Evolutionary conservation across 2,329 filamentous ascomycete species (phyloP).

Genomic region (Tolypocladium pustulatum): DNA sequence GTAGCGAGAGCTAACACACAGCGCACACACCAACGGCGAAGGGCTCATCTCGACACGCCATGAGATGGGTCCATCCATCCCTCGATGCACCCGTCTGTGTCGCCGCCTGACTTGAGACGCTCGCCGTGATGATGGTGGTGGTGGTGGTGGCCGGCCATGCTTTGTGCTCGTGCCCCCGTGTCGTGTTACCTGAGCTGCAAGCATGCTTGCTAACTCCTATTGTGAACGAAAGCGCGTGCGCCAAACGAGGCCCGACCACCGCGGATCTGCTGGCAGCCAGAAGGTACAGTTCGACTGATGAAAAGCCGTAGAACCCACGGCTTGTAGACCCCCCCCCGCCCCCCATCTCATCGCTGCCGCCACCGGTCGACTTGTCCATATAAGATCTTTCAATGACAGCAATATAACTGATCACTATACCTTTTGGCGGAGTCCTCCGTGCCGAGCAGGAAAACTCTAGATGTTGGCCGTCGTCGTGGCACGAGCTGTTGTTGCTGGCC

Average conservation of each 20-base stretch:
- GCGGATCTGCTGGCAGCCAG: background rate
- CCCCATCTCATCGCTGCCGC: no score
- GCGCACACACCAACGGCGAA: background rate
- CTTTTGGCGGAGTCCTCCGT: background rate
- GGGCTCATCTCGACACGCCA: background rate
- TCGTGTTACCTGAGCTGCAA: background rate
- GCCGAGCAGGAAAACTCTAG: background rate
- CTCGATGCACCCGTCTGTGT: background rate
- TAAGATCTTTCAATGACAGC: no score
- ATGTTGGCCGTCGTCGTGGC: background rate
- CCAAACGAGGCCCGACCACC: background rate
- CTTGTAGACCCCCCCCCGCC: no score
- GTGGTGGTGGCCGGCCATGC: background rate
- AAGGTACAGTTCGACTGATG: background rate
- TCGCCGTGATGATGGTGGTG: background rate
- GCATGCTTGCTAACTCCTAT: background rate
- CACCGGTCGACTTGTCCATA: no score
- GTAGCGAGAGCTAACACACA: background rate
- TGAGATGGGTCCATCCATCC: background rate
- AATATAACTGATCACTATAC: no score
- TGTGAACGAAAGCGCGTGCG: background rate
- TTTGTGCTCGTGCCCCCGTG: background rate
- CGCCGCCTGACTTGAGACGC: background rate
- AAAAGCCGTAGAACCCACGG: background rate
- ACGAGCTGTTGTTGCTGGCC: background rate